Evolutionary conservation across 2,329 filamentous ascomycete genomes (phyloP), one percentile per base, ranked within the genome.

Genomic region (Colletotrichum truncatum): DNA sequence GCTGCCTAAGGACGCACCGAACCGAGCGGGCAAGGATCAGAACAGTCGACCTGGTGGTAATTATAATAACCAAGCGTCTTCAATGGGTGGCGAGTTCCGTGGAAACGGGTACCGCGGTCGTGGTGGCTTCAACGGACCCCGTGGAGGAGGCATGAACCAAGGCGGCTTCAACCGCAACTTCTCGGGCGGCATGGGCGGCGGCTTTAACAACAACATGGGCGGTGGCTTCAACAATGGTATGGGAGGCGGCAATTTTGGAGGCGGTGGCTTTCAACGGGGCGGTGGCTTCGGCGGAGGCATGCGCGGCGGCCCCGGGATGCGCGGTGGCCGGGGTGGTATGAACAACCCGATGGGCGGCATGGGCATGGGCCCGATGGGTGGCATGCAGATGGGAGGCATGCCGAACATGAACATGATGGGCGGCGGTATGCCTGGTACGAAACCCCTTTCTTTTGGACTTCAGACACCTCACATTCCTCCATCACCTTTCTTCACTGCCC

Each of bases 1-100:
- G 0, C 81, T 97, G 4, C 94, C 94, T 16, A 97, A 97, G 80
- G 94, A 97, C 75, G 91, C 91, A 0, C 93, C 93, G 0, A 85
- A 87, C 71, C 88, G 92, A 26, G 84, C 83, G 63, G 90, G 85
- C 36, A 90, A 93, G 74, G 87, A 90, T 43, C 81, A 83, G 43
- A 88, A 88, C 56, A 84, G 88, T 28, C 76, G 82, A 60, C 76
- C 81, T 30, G 74, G 84, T 49, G 80, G 83, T 46, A 77, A 78
- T 58, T 87, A 85, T 75, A 85, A 84, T 54, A 81, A 85, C 61
- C 73, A 81, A 67, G 72, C 75, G 71, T 78, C 73, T 76, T 82
- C 77, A 64, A 80, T 81, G 67, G 77, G 76, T 39, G 52, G 60
- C 52, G 85, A 81, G 64, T 85, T 81, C 75, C 78, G 82, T 32